phyloP scores from a whole-genome alignment of 139 green algal species.

The Zygnema cylindricum region DNA sequence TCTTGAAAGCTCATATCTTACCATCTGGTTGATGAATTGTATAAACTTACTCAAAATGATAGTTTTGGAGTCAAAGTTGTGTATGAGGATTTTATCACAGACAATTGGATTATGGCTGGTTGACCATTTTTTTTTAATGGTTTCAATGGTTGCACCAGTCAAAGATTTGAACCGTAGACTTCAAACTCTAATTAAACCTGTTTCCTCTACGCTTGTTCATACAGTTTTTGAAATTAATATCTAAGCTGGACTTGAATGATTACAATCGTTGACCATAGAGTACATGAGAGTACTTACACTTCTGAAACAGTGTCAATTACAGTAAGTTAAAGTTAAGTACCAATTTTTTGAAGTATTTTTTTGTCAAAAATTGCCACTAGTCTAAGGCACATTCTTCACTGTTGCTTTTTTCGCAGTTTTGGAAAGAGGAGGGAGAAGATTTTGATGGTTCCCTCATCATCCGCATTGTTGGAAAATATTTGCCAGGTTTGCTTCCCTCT shows the following conservation, averaged over 20 bases:
- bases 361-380: too few relatives aligned
- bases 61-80: not conserved
- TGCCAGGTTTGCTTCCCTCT: slow-evolving; percentile 16
- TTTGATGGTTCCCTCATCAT: not conserved
- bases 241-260: too few relatives aligned
- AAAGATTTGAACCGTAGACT: too few relatives aligned
- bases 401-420: not conserved
- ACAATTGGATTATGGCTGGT: slow-evolving; percentile 4
- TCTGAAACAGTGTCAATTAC: too few relatives aligned
- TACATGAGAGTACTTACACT: too few relatives aligned
- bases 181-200: too few relatives aligned
- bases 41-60: not conserved
- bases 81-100: not conserved
- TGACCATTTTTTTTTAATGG: not conserved
- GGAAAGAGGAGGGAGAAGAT: not conserved
- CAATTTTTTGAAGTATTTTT: not conserved
- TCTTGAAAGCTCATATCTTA: too few relatives aligned
- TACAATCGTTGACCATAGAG: too few relatives aligned
- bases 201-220: too few relatives aligned
- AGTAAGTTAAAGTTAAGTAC: not conserved
- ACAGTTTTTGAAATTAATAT: too few relatives aligned
- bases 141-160: not conserved
- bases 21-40: too few relatives aligned
- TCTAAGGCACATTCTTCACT: not conserved
- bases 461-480: slow-evolving; percentile 5